Conservation (phyloP, 768 basidiomycete species). For the Krasilnikovozyma curviuscula region DNA sequence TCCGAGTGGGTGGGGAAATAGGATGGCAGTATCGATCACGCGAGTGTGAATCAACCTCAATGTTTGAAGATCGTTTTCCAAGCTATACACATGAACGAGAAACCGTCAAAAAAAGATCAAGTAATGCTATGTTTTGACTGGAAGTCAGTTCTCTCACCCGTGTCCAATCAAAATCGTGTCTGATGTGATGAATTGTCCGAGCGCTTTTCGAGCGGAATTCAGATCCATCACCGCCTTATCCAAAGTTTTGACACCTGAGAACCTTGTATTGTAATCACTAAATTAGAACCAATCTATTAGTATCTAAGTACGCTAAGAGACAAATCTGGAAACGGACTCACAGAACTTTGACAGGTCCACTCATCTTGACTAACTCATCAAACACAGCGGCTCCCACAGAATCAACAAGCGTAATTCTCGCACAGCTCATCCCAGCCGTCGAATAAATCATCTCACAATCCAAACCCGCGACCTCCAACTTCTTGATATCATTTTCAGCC, state of each 20-base stretch:
- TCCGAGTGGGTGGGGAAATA: conserved; percentile 73
- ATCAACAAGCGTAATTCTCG: conserved; percentile 75
- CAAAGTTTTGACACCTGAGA: conserved; percentile 56
- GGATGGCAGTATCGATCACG: conserved; percentile 66
- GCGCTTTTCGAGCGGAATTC: conserved; percentile 41
- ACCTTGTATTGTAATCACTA: conserved; percentile 73
- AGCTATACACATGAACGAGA: conserved; percentile 33
- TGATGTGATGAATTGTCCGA: conserved; percentile 51
- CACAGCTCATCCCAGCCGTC: conserved; percentile 65
- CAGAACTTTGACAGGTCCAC: conserved; percentile 18
- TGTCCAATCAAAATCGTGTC: conserved; percentile 70
- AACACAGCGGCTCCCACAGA: conserved; percentile 52
- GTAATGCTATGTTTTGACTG: too few relatives aligned
- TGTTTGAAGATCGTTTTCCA: conserved; percentile 87
- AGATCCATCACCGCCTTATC: conserved; percentile 46
- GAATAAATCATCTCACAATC: conserved; percentile 95
- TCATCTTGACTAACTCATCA: conserved; percentile 35
- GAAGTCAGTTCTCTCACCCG: conserved; percentile 14
- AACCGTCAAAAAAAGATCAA: neutral
- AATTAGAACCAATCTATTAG: neutral
- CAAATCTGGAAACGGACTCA: conserved; percentile 9
- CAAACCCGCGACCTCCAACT: conserved; percentile 58
- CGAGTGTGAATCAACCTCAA: conserved; percentile 64
- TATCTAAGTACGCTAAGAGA: neutral
- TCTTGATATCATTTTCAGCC: conserved; percentile 22